Conservation (phyloP, 1,139 yeast species). For the Blastobotrys petasosporus region DNA sequence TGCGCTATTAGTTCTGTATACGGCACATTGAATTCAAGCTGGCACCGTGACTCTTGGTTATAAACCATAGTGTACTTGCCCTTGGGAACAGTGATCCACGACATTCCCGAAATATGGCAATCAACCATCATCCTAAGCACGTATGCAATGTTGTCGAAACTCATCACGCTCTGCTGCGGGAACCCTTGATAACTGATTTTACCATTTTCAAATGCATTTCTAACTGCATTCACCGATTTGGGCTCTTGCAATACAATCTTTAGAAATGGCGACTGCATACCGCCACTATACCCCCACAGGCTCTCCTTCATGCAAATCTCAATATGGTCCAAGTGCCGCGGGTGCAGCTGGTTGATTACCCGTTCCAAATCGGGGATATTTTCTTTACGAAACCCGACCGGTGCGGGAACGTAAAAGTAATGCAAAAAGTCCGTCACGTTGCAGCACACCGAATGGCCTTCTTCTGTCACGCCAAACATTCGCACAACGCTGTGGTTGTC, state of each 20-base stretch:
- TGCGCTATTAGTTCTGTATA: conserved; percentile 70
- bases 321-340: conserved; percentile 39
- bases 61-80: conserved; percentile 51
- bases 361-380: conserved; percentile 46
- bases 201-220: conserved; percentile 82
- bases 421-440: conserved; percentile 85
- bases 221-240: conserved; percentile 54
- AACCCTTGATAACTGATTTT: conserved; percentile 50
- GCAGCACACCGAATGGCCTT: conserved; percentile 84
- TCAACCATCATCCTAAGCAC: conserved; percentile 86
- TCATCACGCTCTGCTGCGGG: conserved; percentile 42
- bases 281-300: conserved; percentile 90
- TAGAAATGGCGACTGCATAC: conserved; percentile 70
- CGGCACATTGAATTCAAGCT: conserved; percentile 69
- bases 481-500: conserved; percentile 56
- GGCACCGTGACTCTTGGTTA: conserved; percentile 64
- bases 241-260: conserved; percentile 66
- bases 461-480: conserved; percentile 84
- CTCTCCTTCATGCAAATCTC: conserved; percentile 71
- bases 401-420: conserved; percentile 89
- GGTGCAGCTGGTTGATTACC: conserved; percentile 26
- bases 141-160: conserved; percentile 88
- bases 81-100: conserved; percentile 88
- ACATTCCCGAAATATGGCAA: conserved; percentile 85
- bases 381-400: conserved; percentile 60